Base-by-base conservation (phyloP, 345 rosid species). In the Acer saccharum region DNA sequence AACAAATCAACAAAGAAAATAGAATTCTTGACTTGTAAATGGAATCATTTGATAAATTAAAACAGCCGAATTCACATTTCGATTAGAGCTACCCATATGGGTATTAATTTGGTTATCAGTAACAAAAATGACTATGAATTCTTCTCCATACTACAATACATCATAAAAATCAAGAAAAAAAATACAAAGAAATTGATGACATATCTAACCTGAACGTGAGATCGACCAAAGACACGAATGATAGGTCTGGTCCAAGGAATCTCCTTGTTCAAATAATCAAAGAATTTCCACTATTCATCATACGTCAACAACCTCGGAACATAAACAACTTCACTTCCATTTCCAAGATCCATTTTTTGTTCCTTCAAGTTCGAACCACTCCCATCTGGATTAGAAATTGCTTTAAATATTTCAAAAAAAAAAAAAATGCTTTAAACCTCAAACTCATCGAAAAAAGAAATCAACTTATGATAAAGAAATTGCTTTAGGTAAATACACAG, bases 171-270 rank as follows among this genome's bases (percentile, higher is more conserved):
- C 50, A 46, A 0, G 27, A 18, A 60, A n/a, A 35, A 35, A 35
- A 35, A 4, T 4, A 35, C 39, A 35, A 35, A 35, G 39, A 35
- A 57, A 20, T 17, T n/a, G 39, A n/a, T 57, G 50, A 72, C 6
- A 35, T 66, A 3, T 44, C 6, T 17, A 73, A 95, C 98, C 98
- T 93, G 98, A 25, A 89, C 81, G 77, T 88, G 90, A 71, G 85
- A 84, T 32, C 96, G 88, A 68, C 91, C 93, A 21, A 88, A 93
- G 79, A 95, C 91, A 12, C 86, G 89, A 76, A 95, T 71, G 69
- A 92, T 88, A 69, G 99, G 98, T 61, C 97, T 81, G 64, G 89
- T 84, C 99, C 99, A 95, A 69, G 98, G 98, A 68, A 95, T 88
- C 74, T 81, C 86, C 1, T 86, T 82, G 89, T 93, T 80, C 48